Base-by-base conservation (phyloP, 306 rosid species). In the Clitoria ternatea region DNA sequence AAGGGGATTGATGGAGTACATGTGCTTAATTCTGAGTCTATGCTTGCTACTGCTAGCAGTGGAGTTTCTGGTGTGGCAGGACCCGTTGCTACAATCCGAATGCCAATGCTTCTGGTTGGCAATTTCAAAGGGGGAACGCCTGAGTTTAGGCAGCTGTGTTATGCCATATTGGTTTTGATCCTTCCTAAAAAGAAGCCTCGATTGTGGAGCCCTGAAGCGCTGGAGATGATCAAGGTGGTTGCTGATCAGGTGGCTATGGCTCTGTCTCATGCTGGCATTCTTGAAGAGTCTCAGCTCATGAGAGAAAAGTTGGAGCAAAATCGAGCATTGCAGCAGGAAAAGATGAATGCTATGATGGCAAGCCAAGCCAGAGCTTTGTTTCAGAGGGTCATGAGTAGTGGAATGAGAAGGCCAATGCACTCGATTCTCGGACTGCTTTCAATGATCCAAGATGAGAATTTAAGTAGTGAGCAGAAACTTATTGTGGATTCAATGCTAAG, bases 221-320 rank as follows among this genome's bases (percentile, higher is more conserved):
- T 85, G 17, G 97, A 92, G 86, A 88, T 90, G 35, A 85, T 92
- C 20, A 82, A 90, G 76, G 90, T 81, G 2, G 98, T 92, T 79
- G 98, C 96, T 22, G 98, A 92, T 82, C 98, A 92, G 79, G 98
- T 90, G 33, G 93, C 96, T 5, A 97, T 92, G 63, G 98, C 97
- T 55, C 85, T 92, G 13, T 92, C 98, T 33, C 98, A 92, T 70
- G 97, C 98, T 11, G 93, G 89, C 2, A 79, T 92, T 68, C 85
- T 92, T 7, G 93, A 92, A 63, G 98, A 92, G 79, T 92, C 98
- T 6, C 98, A 88, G 60, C 90, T 85, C 42, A 90, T 90, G 96
- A 82, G 97, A 32, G 96, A 88, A 48, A 88, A 90, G 56, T 77
- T 92, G 83, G 96, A 85, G 80, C 92, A 85, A 68, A 92, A 92